Evolutionary conservation across 148 eudicot species (phyloP).

Genomic region (Arctostaphylos glauca): DNA sequence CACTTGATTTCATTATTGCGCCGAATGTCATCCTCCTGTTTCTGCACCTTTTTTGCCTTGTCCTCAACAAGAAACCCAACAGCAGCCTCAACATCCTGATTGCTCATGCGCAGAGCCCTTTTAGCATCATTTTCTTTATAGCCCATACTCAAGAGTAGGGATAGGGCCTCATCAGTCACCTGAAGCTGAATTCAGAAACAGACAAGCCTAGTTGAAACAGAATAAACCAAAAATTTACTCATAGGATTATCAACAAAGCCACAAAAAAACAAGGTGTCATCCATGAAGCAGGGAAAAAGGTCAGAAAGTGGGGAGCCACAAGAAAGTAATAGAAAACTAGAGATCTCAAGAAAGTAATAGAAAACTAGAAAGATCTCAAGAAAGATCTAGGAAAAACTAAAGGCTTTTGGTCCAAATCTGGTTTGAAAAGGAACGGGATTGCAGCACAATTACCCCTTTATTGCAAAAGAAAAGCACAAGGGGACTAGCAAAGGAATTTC

Average conservation of each 20-base stretch:
- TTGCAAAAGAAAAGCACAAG: background rate
- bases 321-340: background rate
- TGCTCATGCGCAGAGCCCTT: constrained; percentile 81
- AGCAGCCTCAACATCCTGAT: constrained; percentile 67
- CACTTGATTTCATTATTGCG: constrained; percentile 64
- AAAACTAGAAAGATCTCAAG: no score
- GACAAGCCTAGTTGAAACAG: background rate
- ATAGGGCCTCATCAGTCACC: constrained; percentile 83
- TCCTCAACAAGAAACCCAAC: constrained; percentile 77
- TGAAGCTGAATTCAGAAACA: constrained; percentile 67
- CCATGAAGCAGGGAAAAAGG: background rate
- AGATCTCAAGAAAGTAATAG: background rate
- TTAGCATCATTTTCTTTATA: constrained; percentile 67
- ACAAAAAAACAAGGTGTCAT: background rate
- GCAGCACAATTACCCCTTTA: background rate
- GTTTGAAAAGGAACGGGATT: constrained; percentile 5
- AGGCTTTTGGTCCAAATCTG: background rate
- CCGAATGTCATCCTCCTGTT: constrained; percentile 56
- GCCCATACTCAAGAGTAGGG: constrained; percentile 81
- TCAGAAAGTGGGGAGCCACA: background rate
- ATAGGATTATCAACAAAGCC: background rate
- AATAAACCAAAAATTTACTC: background rate
- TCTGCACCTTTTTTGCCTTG: constrained; percentile 49
- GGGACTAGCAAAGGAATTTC: background rate
- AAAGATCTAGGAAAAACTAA: background rate